Conservation (phyloP, 2,329 filamentous ascomycete species). For the Penicillium psychrosexuale region DNA sequence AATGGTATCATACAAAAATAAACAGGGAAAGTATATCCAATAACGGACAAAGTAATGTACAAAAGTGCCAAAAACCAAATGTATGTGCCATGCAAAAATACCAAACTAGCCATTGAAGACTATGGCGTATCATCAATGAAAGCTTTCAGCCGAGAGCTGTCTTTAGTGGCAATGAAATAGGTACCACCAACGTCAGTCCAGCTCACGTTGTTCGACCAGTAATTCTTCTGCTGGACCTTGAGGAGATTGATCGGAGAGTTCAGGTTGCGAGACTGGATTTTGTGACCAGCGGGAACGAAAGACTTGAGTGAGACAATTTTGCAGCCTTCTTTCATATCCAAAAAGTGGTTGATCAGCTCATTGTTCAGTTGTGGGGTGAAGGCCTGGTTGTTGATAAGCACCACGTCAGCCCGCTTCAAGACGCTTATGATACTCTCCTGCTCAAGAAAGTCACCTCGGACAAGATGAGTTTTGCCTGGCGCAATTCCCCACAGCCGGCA, state of each 20-base stretch:
- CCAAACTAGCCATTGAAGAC: constrained; percentile 8
- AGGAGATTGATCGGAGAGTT: constrained; percentile 80
- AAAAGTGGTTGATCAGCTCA: constrained; percentile 78
- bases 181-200: constrained; percentile 83
- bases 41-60: constrained; percentile 19
- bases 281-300: constrained; percentile 78
- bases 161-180: constrained; percentile 86
- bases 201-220: constrained; percentile 70
- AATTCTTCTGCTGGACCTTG: constrained; percentile 69
- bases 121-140: constrained; percentile 44
- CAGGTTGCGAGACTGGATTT: constrained; percentile 68
- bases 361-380: constrained; percentile 87
- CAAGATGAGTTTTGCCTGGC: constrained; percentile 73
- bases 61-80: constrained; percentile 10
- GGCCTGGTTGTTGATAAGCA: constrained; percentile 96
- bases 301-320: constrained; percentile 88
- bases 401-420: constrained; percentile 83
- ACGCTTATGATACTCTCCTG: constrained; percentile 67
- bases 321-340: constrained; percentile 88
- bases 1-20: constrained; percentile 22
- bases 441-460: constrained; percentile 79
- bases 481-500: constrained; percentile 85
- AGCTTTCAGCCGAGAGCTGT: constrained; percentile 53
- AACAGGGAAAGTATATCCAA: constrained; percentile 18
- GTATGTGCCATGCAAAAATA: constrained; percentile 5